These are phyloP conservation scores for Apiotrichum gamsii DNA, from an alignment of 1,284 basidiomycete species.

Conservation along the genomic window DNA sequence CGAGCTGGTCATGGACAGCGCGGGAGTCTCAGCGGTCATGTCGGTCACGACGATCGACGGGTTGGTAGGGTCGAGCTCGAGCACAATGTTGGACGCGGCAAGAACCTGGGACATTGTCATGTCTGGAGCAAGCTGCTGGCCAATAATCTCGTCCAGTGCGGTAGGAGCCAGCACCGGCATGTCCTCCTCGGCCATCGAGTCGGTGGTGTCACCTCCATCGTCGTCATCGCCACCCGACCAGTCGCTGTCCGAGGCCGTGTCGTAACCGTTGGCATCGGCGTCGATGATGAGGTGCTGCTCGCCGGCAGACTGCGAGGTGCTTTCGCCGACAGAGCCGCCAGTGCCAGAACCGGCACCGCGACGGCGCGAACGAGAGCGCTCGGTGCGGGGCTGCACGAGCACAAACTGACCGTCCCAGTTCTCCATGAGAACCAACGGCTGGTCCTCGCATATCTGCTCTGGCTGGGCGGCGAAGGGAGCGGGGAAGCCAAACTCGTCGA, in stretches of 20 bases:
- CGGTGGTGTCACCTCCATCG: conserved; percentile 42
- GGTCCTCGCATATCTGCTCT: conserved; percentile 9
- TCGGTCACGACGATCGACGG: conserved; percentile 28
- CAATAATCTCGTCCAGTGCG: conserved; percentile 38
- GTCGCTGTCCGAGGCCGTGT: conserved; percentile 20
- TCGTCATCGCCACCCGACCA: conserved; percentile 36
- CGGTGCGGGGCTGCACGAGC: conserved; percentile 37
- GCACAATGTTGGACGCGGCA: neutral
- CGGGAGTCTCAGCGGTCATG: conserved; percentile 17
- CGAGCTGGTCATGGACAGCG: conserved; percentile 20
- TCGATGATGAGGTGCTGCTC: conserved; percentile 39
- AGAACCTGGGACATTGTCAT: neutral
- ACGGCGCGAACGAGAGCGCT: conserved; percentile 20
- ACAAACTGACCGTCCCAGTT: conserved; percentile 46
- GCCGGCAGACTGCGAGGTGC: conserved; percentile 25
- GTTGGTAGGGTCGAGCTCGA: conserved; percentile 2
- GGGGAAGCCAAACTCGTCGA: conserved; percentile 45
- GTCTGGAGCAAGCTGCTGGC: conserved; percentile 14
- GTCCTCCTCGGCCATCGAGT: conserved; percentile 46
- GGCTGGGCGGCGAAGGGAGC: conserved; percentile 17
- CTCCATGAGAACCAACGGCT: conserved; percentile 43
- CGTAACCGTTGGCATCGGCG: conserved; percentile 35
- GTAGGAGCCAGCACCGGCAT: conserved; percentile 44
- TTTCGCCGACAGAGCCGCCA: conserved; percentile 32
- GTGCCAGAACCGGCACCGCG: conserved; percentile 21